Conservation (phyloP, 371 early-diverging fungal species). For the Zychaea mexicana region DNA sequence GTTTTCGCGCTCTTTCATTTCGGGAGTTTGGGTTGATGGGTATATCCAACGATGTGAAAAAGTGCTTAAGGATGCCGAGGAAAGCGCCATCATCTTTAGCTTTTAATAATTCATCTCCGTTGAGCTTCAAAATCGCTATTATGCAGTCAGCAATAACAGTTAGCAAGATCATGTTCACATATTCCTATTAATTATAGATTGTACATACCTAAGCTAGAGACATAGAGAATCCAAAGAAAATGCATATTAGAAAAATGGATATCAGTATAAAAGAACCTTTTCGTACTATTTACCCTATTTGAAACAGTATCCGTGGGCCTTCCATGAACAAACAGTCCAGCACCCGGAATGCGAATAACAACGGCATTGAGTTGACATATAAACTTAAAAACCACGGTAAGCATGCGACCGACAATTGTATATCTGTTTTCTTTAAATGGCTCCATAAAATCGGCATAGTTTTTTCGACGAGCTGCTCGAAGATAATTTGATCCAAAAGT, state of each 20-base stretch:
- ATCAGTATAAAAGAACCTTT: not conserved
- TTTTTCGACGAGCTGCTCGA: constrained; percentile 83
- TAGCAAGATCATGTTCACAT: no score
- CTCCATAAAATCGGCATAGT: constrained; percentile 78
- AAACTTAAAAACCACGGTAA: constrained; percentile 96
- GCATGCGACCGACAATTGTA: constrained; percentile 94
- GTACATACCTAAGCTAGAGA: not conserved
- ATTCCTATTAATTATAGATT: no score
- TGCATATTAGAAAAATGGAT: no score
- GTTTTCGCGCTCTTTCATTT: constrained; percentile 58
- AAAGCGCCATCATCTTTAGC: constrained; percentile 92
- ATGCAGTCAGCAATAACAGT: not conserved
- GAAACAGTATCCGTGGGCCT: constrained; percentile 92
- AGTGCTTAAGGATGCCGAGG: constrained; percentile 77
- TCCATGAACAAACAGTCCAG: constrained; percentile 95
- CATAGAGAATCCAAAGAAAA: not conserved
- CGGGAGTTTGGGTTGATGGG: constrained; percentile 62
- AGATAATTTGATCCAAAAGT: constrained; percentile 91
- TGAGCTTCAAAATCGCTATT: constrained; percentile 92
- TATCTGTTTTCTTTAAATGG: constrained; percentile 84
- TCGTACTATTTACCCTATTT: constrained; percentile 70
- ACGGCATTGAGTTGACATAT: constrained; percentile 92
- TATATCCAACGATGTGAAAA: constrained; percentile 71
- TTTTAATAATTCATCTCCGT: constrained; percentile 85
- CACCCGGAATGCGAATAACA: constrained; percentile 85